A percentile compares a stretch with the other conserved stretches of the same genome.
Evolutionary conservation across 371 early-diverging fungal genomes (phyloP).

Genomic region (Batkoa obscura): DNA sequence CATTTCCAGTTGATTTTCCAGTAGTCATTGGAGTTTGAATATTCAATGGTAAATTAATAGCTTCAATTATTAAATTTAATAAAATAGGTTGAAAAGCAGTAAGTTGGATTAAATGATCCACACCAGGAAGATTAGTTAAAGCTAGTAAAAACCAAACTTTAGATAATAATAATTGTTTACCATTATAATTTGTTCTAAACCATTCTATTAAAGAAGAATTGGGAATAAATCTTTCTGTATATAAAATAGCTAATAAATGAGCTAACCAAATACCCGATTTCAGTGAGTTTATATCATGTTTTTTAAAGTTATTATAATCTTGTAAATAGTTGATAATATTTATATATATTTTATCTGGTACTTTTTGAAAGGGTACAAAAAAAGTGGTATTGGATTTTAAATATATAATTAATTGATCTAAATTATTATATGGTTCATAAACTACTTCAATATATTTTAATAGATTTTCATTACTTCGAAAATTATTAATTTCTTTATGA

Average conservation of each 20-base stretch:
- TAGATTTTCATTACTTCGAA: too few species aligned
- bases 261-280: not conserved
- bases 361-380: not conserved
- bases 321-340: not conserved
- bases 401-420: too few species aligned
- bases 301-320: not conserved
- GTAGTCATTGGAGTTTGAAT: not conserved
- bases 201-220: not conserved
- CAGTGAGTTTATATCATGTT: not conserved
- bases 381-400: too few species aligned
- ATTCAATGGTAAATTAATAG: not conserved
- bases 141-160: not conserved
- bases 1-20: not conserved
- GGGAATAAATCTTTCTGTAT: not conserved
- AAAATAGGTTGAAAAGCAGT: not conserved
- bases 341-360: not conserved
- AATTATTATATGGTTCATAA: too few species aligned
- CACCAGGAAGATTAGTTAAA: not conserved
- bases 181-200: too few species aligned
- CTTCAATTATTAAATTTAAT: not conserved
- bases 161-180: too few species aligned
- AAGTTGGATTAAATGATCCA: not conserved
- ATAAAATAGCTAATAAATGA: not conserved
- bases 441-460: too few species aligned
- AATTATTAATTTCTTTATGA: too few species aligned